Conservation (phyloP, 2,329 filamentous ascomycete species). For the Furcasterigmium sp. region DNA sequence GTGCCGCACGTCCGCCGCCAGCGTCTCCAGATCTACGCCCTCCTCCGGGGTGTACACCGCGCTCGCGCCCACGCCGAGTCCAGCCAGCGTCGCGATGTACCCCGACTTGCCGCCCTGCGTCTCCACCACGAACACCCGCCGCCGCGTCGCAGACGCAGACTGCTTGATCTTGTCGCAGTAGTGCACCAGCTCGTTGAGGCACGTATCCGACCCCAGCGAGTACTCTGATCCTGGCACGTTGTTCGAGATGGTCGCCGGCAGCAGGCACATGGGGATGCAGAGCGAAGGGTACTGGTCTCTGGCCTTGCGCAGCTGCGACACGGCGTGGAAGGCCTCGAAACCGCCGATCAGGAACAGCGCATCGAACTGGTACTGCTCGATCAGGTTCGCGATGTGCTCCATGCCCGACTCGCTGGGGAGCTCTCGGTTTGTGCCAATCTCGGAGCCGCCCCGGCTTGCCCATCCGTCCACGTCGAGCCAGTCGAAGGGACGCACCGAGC, state of each 20-base stretch:
- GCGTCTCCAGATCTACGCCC: slow-evolving; percentile 89
- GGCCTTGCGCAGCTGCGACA: slow-evolving; percentile 80
- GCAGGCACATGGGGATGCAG: slow-evolving; percentile 84
- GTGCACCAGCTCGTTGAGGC: slow-evolving; percentile 86
- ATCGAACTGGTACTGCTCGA: slow-evolving; percentile 84
- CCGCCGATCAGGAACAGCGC: slow-evolving; percentile 89
- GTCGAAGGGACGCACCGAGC: slow-evolving; percentile 77
- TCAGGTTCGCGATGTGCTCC: slow-evolving; percentile 73
- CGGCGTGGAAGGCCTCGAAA: slow-evolving; percentile 92
- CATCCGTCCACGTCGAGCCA: slow-evolving; percentile 95
- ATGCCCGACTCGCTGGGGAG: slow-evolving; percentile 82
- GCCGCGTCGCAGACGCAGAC: slow-evolving; percentile 86
- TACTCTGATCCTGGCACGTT: slow-evolving; percentile 98
- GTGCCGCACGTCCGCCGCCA: slow-evolving; percentile 83
- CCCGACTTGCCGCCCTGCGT: slow-evolving; percentile 93
- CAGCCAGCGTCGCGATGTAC: slow-evolving; percentile 87
- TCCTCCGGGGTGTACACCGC: slow-evolving; percentile 97
- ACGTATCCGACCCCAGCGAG: slow-evolving; percentile 93
- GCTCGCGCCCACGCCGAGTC: slow-evolving; percentile 83
- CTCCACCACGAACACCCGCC: slow-evolving; percentile 95
- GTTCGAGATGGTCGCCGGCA: slow-evolving; percentile 97
- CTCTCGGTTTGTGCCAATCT: slow-evolving; percentile 96
- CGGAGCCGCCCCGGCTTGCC: slow-evolving; percentile 94
- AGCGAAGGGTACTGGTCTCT: slow-evolving; percentile 75
- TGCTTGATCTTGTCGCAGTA: slow-evolving; percentile 99